Base-by-base conservation (phyloP, 208 protist genomes). In the Crithidia acanthocephali region DNA sequence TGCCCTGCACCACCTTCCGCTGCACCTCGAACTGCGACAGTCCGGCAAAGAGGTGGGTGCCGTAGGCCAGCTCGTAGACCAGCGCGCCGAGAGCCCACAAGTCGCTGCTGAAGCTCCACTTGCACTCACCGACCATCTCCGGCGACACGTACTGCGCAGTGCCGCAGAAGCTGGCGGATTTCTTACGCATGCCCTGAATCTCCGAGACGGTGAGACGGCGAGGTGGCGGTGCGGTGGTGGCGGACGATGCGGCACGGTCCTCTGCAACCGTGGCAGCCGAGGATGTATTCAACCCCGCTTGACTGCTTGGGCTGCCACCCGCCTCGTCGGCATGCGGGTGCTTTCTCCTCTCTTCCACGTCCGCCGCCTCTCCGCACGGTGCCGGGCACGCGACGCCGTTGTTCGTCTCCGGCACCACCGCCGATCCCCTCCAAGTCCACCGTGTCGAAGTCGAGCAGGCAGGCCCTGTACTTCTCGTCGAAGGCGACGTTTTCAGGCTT, bases 71-170 rank as follows among this genome's bases (percentile, higher is more conserved):
- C 84, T 98, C 90, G 79, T 98, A 98, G 37, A 97, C 90, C 25
- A 97, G 81, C n/a, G 94, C 85, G 25, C 97, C 97, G 25, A 99
- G 78, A 1, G 93, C 88, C 97, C 96, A 99, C 35, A 98, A 71
- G 75, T 99, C 97, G 68, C 86, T 92, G 75, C 91, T 97, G 71
- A 91, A 96, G 75, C 94, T 98, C 88, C 95, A 98, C 37, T 73
- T 61, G 76, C 95, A 95, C 83, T 95, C 80, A 3, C 93, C 87
- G 15, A 96, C 82, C 79, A 98, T 95, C 75, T 99, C 97, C 0
- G 97, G 97, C 2, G 94, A 97, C 6, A 99, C 92, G 74, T 98
- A 99, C 67, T 98, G 91, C 15, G 95, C 91, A 20, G 93, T 98
- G 52, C 94, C 96, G 72, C 91, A 97, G 75, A 98, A 98, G 59